phyloP scores from a whole-genome alignment of 768 basidiomycete genomes.

The Favolaschia claudopus region DNA sequence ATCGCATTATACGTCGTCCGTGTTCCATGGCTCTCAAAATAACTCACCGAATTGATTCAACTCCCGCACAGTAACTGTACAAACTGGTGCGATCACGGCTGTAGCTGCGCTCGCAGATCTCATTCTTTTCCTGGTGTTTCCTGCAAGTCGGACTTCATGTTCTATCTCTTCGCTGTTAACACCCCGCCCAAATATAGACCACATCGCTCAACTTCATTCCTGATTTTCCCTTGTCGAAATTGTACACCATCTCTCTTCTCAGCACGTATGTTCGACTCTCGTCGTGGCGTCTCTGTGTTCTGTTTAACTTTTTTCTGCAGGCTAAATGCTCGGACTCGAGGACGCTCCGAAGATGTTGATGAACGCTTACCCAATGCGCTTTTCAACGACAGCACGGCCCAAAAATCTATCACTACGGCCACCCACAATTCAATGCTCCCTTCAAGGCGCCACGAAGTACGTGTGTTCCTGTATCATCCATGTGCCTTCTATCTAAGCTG shows the following conservation, averaged over 20 bases:
- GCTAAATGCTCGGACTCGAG: conserved; percentile 16
- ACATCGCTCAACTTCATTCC: conserved; percentile 26
- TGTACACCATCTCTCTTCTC: conserved; percentile 21
- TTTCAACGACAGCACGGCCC: too few species aligned
- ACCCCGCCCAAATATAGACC: too few species aligned
- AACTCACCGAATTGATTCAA: too few species aligned
- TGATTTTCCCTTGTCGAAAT: conserved; percentile 19
- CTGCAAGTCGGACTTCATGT: conserved; percentile 20
- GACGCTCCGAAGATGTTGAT: conserved; percentile 5
- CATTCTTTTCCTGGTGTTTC: conserved; percentile 27
- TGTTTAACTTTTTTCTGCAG: neutral
- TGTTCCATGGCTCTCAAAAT: neutral
- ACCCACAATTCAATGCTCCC: too few species aligned
- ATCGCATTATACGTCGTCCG: conserved; percentile 43
- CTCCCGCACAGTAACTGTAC: conserved; percentile 31
- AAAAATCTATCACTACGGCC: too few species aligned
- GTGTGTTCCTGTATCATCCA: too few species aligned
- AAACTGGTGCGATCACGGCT: conserved; percentile 37
- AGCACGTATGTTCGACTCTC: conserved; percentile 1
- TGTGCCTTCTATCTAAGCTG: too few species aligned
- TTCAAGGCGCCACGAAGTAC: too few species aligned
- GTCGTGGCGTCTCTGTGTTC: neutral
- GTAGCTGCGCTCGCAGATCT: conserved; percentile 33
- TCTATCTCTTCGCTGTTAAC: neutral
- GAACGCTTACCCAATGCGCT: conserved; percentile 22